A percentile compares a stretch with the other conserved stretches of the same genome.
phyloP scores from a whole-genome alignment of 1,284 basidiomycete genomes.

The Cryptococcus jaspeensis region DNA sequence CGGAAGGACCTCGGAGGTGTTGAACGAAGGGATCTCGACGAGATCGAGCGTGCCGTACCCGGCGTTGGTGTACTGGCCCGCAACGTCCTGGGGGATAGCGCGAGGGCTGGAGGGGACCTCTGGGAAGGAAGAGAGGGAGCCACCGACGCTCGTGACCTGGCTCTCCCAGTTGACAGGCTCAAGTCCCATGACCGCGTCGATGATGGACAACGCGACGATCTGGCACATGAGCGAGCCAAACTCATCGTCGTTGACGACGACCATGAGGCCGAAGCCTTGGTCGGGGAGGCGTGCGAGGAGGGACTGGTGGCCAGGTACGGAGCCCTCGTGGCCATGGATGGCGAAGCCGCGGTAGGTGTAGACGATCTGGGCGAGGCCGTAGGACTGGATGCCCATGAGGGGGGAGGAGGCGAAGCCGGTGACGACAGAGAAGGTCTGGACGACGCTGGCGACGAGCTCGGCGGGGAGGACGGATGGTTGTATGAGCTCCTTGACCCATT shows the following conservation, averaged over 20 bases:
- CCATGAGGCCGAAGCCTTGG: conserved; percentile 19
- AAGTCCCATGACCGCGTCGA: conserved; percentile 26
- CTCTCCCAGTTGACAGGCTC: conserved; percentile 27
- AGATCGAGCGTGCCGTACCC: conserved; percentile 22
- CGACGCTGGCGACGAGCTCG: conserved; percentile 17
- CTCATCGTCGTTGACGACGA: conserved; percentile 30
- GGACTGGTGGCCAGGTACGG: conserved; percentile 27
- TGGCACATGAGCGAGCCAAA: conserved; percentile 19
- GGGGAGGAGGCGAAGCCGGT: conserved; percentile 9
- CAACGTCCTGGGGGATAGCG: background rate
- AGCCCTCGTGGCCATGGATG: conserved; percentile 26
- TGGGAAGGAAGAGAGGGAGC: background rate
- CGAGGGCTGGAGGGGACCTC: background rate
- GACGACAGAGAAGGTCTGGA: conserved; percentile 8
- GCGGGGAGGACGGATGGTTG: conserved; percentile 24
- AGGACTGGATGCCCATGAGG: conserved; percentile 10
- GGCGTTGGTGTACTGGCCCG: conserved; percentile 19
- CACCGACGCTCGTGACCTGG: background rate
- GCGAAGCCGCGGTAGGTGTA: conserved; percentile 27
- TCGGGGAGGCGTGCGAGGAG: conserved; percentile 21
- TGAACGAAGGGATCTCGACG: too few species aligned
- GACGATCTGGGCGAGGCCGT: conserved; percentile 28
- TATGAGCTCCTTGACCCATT: conserved; percentile 37
- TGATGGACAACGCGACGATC: conserved; percentile 15
- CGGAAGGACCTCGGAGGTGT: too few species aligned